Evolutionary conservation across 2,329 filamentous ascomycete species (phyloP), one percentile per base, ranked within the genome.

Genomic region (Cryphonectria parasitica): DNA sequence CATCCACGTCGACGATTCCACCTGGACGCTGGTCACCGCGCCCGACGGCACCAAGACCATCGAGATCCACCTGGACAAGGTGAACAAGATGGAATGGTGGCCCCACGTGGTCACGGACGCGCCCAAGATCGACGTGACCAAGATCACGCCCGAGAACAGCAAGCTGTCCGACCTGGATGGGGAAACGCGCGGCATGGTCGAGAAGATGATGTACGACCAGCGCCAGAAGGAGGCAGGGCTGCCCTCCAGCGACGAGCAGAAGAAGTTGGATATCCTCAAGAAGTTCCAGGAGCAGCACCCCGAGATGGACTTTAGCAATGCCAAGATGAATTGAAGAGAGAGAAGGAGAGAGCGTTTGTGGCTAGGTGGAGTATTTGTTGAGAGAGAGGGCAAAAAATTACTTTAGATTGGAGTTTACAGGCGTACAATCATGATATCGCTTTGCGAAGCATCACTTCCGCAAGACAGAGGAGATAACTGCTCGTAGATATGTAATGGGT

Each of bases 201-300:
- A 99, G 89, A 99, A 99, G 89, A 99, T 99, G 96, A 99, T 99
- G 96, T 99, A 88, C 78, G 96, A 99, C 84, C 96, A 99, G 86
- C 87, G 92, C 75, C 95, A 98, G 85, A 99, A 99, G 89, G 95
- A 98, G 85, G 85, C 88, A 81, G 96, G 96, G 5, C 87, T 92
- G 81, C 93, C 94, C 63, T 94, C 91, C 17, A 97, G 93, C 75
- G 96, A 98, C 75, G 96, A 99, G 85, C 91, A 97, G 87, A 93
- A 95, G 86, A 98, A 98, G 88, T 83, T 90, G 79, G 95, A 99
- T 69, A 91, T 99, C 77, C 83, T 99, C 79, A 92, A 93, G 83
- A 94, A 97, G 84, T 98, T 99, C 83, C 92, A 98, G 88, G 85
- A 84, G 66, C 90, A 97, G 81, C 88, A 90, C 75, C 88, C 89